phyloP scores from a whole-genome alignment of 805 yeast species.

The Schizosaccharomyces octosporus region DNA sequence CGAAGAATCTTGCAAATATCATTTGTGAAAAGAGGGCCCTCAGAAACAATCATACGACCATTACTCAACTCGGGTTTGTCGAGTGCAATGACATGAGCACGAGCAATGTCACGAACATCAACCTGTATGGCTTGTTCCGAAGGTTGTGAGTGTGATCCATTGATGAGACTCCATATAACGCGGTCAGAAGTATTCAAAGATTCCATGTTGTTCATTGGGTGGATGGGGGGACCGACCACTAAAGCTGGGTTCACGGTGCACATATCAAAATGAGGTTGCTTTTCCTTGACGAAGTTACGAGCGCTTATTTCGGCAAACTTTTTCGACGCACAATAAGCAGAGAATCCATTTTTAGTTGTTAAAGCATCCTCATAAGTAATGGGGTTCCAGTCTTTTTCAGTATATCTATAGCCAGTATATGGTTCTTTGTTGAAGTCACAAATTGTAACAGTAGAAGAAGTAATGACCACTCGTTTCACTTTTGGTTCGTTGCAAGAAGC shows the following conservation, averaged over 20 bases:
- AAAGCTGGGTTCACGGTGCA: slow-evolving; percentile 10
- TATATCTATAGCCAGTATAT: slow-evolving; percentile 7
- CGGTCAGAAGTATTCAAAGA: slow-evolving; percentile 15
- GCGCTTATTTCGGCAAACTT: slow-evolving; percentile 31
- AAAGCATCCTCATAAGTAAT: slow-evolving; percentile 12
- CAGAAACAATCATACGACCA: slow-evolving; percentile 11
- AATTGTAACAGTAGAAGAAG: slow-evolving; percentile 33
- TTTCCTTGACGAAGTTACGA: slow-evolving; percentile 24
- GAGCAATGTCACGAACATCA: slow-evolving; percentile 42
- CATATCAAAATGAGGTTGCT: slow-evolving; percentile 8
- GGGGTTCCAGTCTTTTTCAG: slow-evolving; percentile 18
- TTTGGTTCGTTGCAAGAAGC: slow-evolving; percentile 19
- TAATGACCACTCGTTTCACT: slow-evolving; percentile 21
- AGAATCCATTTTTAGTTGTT: slow-evolving; percentile 3
- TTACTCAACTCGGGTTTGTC: slow-evolving; percentile 8
- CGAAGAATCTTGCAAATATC: slow-evolving; percentile 5
- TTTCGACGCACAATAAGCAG: slow-evolving; percentile 20
- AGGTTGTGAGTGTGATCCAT: slow-evolving; percentile 5
- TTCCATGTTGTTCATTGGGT: slow-evolving; percentile 9
- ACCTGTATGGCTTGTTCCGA: slow-evolving; percentile 13
- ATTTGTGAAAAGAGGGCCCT: slow-evolving; percentile 7
- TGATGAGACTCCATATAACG: slow-evolving; percentile 12
- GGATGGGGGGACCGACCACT: slow-evolving; percentile 10
- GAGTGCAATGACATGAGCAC: slow-evolving; percentile 29
- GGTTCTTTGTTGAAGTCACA: slow-evolving; percentile 5